Base-by-base conservation (phyloP, 306 rosid species). In the Rubus idaeus region DNA sequence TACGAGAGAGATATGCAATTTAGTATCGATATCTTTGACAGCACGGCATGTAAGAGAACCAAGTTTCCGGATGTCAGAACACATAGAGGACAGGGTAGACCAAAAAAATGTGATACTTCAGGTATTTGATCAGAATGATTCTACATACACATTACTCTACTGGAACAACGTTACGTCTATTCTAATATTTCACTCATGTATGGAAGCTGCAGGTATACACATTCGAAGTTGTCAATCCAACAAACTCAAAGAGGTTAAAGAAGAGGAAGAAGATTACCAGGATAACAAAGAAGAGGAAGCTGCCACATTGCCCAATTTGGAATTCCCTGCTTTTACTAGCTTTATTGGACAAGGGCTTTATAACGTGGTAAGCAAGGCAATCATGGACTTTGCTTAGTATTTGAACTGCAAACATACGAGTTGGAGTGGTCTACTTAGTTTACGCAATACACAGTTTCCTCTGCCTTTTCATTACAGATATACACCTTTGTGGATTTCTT, bases 1-100 rank as follows among this genome's bases (percentile, higher is more conserved):
- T 75, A 80, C 17, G 63, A 75, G 6, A 49, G 55, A 40, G 40
- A 68, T 2, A 46, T 70, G 56, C 53, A 61, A 40, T 79, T 79
- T 71, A 61, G 35, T 17, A 7, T 79, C 8, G 16, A 51, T 2
- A 62, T 79, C 26, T 71, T 79, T 51, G 47, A 40, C 4, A 21
- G 40, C 4, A 49, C 8, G 5, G 60, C 21, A 7, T 49, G 35
- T 10, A 45, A 63, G 73, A 62, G 57, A 73, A 23, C 20, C 8
- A 11, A 20, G 17, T 10, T 10, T 39, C 23, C 64, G 5, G 1
- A 42, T 14, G 35, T n/a, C 12, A 44, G 20, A 70, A 23, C 74
- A 67, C 5, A 67, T 26, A 55, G 12, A 55, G 10, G 35, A 30
- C 2, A 2, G 35, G 35, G 35, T 30, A 30, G 35, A 30, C 35